Percentiles rank a stretch among this genome's conserved stretches.
These are phyloP conservation scores for Aspergillus carlsbadensis DNA, from an alignment of 495 filamentous ascomycete species.

Conservation along the genomic window DNA sequence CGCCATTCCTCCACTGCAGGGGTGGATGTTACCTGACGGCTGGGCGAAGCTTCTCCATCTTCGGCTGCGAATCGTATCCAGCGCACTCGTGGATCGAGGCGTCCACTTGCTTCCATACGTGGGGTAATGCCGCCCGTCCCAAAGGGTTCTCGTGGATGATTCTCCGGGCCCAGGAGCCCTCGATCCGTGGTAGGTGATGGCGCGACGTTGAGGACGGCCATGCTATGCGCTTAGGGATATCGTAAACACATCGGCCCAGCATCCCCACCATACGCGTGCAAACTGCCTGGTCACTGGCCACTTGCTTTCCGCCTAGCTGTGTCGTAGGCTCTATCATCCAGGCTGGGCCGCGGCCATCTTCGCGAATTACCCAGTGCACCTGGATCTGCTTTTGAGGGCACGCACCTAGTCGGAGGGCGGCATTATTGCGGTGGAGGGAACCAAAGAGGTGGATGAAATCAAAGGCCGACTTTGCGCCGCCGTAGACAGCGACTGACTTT, in stretches of 20 bases:
- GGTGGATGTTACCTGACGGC: slow-evolving; percentile 16
- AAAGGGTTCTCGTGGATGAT: slow-evolving; percentile 29
- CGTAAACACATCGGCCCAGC: slow-evolving; percentile 51
- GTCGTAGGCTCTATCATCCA: slow-evolving; percentile 8
- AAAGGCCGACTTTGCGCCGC: slow-evolving; percentile 67
- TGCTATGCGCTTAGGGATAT: slow-evolving; percentile 27
- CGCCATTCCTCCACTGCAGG: not conserved
- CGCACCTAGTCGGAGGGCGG: slow-evolving; percentile 11
- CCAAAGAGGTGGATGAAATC: slow-evolving; percentile 70
- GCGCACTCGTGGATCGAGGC: slow-evolving; percentile 13
- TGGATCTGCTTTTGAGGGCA: slow-evolving; percentile 39
- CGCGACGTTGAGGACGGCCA: slow-evolving; percentile 25
- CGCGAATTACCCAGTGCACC: slow-evolving; percentile 74
- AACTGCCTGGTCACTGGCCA: slow-evolving; percentile 55
- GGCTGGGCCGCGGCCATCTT: slow-evolving; percentile 57
- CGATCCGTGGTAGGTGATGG: slow-evolving; percentile 53
- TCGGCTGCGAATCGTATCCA: slow-evolving; percentile 22
- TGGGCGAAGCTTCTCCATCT: slow-evolving; percentile 29
- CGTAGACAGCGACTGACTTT: slow-evolving; percentile 54
- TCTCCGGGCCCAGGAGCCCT: slow-evolving; percentile 55
- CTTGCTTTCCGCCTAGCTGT: slow-evolving; percentile 50
- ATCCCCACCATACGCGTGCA: slow-evolving; percentile 53
- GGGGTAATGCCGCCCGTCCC: slow-evolving; percentile 23
- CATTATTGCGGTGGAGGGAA: slow-evolving; percentile 27
- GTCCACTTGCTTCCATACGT: slow-evolving; percentile 28